A percentile compares a stretch with the other conserved stretches of the same genome.
These are phyloP conservation scores for Eleusine coracana DNA, from an alignment of 176 grass and related monocot species.

Conservation along the genomic window DNA sequence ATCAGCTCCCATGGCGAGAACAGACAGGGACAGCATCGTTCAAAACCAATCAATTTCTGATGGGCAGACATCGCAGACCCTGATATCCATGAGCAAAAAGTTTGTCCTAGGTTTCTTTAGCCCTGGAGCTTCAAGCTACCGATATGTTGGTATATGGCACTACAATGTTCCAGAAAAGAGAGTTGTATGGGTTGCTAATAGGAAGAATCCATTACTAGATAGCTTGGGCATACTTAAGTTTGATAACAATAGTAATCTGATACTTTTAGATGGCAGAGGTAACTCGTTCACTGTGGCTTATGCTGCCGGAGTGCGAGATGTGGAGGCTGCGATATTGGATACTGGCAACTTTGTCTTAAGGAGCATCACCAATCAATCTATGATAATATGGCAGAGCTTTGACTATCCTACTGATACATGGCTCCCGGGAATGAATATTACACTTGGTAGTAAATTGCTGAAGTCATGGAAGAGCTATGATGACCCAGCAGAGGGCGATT, in stretches of 20 bases:
- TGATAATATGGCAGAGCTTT: slow-evolving; percentile 53
- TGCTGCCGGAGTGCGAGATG: not conserved
- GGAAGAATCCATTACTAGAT: slow-evolving; percentile 45
- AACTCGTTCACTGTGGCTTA: slow-evolving; percentile 36
- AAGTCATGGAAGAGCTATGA: slow-evolving; percentile 53
- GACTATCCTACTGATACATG: slow-evolving; percentile 52
- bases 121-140: slow-evolving; percentile 28
- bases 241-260: slow-evolving; percentile 48
- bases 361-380: not conserved
- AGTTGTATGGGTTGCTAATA: slow-evolving; percentile 65
- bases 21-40: slow-evolving; percentile 26
- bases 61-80: no score
- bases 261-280: slow-evolving; percentile 38
- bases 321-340: slow-evolving; percentile 40
- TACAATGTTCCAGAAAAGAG: not conserved
- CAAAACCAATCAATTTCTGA: slow-evolving; percentile 52
- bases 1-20: not conserved
- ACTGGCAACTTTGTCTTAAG: slow-evolving; percentile 50
- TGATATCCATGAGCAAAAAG: not conserved
- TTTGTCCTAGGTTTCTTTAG: slow-evolving; percentile 69
- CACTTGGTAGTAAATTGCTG: slow-evolving; percentile 9
- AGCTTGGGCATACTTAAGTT: slow-evolving; percentile 47
- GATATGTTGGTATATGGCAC: slow-evolving; percentile 70
- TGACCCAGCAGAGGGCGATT: slow-evolving; percentile 46
- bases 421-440: slow-evolving; percentile 48